Evolutionary conservation across 1,284 basidiomycete genomes (phyloP).

Genomic region (Rugiboletus extremiorientalis): DNA sequence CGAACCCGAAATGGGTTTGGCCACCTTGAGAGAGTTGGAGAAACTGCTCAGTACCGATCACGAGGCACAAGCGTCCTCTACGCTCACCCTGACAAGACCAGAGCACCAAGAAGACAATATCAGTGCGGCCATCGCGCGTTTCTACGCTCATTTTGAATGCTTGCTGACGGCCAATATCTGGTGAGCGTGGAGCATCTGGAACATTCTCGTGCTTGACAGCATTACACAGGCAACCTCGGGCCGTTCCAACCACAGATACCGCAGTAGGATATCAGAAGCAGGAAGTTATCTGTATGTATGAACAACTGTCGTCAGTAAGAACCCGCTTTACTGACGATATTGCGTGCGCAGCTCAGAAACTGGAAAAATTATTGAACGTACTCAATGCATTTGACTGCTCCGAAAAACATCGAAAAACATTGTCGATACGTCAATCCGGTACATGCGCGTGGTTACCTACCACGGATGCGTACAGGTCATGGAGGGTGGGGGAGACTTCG

Average conservation of each 20-base stretch:
- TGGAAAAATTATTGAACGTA: background rate
- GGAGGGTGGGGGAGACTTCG: background rate
- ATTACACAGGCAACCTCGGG: background rate
- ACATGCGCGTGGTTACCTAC: slow-evolving; percentile 13
- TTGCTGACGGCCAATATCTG: slow-evolving; percentile 8
- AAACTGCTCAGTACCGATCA: background rate
- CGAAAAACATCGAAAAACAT: background rate
- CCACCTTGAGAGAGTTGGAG: background rate
- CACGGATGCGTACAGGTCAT: slow-evolving; percentile 6
- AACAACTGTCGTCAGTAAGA: background rate
- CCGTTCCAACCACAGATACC: background rate
- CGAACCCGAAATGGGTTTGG: slow-evolving; percentile 1
- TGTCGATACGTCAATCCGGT: slow-evolving; percentile 1
- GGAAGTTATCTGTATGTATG: slow-evolving; percentile 4
- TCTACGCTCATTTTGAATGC: slow-evolving; percentile 8
- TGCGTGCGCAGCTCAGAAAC: background rate
- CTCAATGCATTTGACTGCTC: slow-evolving; percentile 8
- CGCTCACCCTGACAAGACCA: background rate
- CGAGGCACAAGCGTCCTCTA: background rate
- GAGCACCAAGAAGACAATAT: background rate
- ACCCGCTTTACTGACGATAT: background rate
- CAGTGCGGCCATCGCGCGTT: background rate
- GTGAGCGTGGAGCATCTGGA: background rate
- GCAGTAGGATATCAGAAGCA: background rate
- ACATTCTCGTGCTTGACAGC: background rate